Evolutionary conservation across 306 rosid species (phyloP).

Genomic region (Crataegus laevigata): DNA sequence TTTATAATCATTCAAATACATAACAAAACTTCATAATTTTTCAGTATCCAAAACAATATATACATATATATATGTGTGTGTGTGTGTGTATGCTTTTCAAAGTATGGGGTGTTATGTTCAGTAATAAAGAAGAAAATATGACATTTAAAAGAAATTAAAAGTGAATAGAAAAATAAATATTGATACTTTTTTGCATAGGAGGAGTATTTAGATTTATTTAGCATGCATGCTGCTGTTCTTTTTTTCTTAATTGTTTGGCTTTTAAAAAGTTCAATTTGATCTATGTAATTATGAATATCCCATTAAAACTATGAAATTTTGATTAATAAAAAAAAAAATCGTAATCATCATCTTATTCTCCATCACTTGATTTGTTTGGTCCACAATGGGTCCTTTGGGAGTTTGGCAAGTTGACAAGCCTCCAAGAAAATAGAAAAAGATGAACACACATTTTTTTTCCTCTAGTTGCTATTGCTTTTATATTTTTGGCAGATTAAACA

Average conservation of each 20-base stretch:
- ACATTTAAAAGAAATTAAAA: too few relatives aligned
- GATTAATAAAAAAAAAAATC: neutral
- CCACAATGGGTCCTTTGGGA: constrained; percentile 1
- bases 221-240: neutral
- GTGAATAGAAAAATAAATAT: neutral
- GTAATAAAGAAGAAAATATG: neutral
- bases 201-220: too few relatives aligned
- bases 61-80: too few relatives aligned
- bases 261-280: neutral
- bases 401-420: constrained; percentile 3
- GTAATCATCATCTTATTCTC: constrained; percentile 50
- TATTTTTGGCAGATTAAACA: neutral
- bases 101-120: neutral
- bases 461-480: constrained; percentile 1
- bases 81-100: neutral
- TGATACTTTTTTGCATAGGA: neutral
- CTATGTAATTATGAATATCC: neutral
- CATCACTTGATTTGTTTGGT: constrained; percentile 17
- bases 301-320: neutral
- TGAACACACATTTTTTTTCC: neutral
- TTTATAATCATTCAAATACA: constrained; percentile 14
- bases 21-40: neutral
- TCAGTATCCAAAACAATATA: neutral
- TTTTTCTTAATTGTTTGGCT: neutral
- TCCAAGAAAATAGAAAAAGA: neutral